Percentiles rank a stretch among this genome's conserved stretches.
These are phyloP conservation scores for Mycena galericulata DNA, from an alignment of 768 basidiomycete species.

Conservation along the genomic window DNA sequence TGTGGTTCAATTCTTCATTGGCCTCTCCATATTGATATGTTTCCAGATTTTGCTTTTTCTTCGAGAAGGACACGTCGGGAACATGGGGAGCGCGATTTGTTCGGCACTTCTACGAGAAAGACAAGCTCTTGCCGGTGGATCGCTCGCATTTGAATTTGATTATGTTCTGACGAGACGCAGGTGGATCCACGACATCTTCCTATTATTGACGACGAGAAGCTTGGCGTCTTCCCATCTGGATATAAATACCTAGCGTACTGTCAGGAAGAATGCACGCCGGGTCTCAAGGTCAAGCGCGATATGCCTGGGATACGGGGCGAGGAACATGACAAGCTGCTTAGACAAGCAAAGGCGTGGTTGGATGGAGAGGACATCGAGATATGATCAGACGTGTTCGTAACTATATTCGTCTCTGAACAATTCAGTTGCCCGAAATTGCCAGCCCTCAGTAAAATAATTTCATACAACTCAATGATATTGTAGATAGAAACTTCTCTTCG, in stretches of 20 bases:
- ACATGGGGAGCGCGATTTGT: conserved; percentile 38
- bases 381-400: no score
- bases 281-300: conserved; percentile 37
- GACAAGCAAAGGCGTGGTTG: conserved; percentile 37
- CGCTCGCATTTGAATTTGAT: no score
- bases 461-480: no score
- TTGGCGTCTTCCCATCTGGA: conserved; percentile 30
- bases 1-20: neutral
- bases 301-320: conserved; percentile 39
- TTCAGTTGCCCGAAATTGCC: no score
- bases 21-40: neutral
- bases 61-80: conserved; percentile 28
- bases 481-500: no score
- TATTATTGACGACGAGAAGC: conserved; percentile 36
- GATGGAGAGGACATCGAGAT: conserved; percentile 35
- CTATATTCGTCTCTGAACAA: no score
- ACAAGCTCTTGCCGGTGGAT: conserved; percentile 39
- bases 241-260: conserved; percentile 39
- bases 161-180: no score
- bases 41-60: conserved; percentile 40
- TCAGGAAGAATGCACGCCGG: conserved; percentile 38
- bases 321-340: conserved; percentile 35
- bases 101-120: conserved; percentile 42
- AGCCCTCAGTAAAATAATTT: no score
- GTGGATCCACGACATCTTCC: conserved; percentile 36